phyloP scores from a whole-genome alignment of 2,329 filamentous ascomycete genomes.

The Penicillium psychrosexuale region DNA sequence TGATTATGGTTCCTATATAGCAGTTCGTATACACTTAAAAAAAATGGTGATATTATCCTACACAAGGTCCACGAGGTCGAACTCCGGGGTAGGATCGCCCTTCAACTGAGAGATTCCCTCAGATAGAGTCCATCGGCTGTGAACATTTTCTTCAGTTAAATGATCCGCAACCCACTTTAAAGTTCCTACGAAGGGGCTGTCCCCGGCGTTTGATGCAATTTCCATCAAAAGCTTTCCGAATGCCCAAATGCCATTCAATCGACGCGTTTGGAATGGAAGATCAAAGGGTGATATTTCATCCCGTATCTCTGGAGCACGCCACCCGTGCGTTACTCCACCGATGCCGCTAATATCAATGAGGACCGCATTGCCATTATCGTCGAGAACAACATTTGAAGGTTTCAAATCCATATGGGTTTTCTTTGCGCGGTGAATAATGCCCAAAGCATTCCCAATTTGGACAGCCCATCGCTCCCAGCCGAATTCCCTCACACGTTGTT shows the following conservation, averaged over 20 bases:
- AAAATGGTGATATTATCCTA: too few species aligned
- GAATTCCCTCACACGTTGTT: constrained; percentile 9
- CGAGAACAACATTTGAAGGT: constrained; percentile 21
- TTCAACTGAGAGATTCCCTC: constrained; percentile 7
- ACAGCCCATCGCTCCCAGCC: constrained; percentile 18
- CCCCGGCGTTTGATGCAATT: constrained; percentile 10
- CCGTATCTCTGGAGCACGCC: constrained; percentile 19
- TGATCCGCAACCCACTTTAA: constrained; percentile 11
- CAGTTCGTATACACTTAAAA: too few species aligned
- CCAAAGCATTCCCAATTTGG: constrained; percentile 19
- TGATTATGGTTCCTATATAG: too few species aligned
- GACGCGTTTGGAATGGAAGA: constrained; percentile 19
- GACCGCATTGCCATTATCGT: constrained; percentile 6
- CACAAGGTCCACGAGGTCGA: too few species aligned
- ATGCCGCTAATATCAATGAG: constrained; percentile 26
- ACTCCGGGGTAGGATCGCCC: too few species aligned
- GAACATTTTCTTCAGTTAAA: constrained; percentile 11
- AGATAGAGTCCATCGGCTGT: constrained; percentile 10
- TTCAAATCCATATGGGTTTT: constrained; percentile 23
- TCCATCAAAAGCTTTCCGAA: constrained; percentile 22
- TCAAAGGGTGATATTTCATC: constrained; percentile 13
- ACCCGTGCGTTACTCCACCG: constrained; percentile 16
- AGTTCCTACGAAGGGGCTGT: constrained; percentile 3
- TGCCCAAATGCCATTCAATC: constrained; percentile 22
- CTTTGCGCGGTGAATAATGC: constrained; percentile 10